Base-by-base conservation (phyloP, 257 asterid species). In the Ophiorrhiza pumila region DNA sequence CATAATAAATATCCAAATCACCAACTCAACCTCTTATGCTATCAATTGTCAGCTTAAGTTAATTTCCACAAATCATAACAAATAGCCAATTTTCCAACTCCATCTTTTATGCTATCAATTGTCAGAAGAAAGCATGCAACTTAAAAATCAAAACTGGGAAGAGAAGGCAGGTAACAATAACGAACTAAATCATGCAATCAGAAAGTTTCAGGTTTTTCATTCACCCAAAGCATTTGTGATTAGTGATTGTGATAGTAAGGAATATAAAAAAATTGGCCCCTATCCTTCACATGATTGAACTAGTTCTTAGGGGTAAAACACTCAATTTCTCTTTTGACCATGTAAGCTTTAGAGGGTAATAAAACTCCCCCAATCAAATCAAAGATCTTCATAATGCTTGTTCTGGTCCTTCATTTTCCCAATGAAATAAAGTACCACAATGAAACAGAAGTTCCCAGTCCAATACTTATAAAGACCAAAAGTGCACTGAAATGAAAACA, bases 111-210 rank as follows among this genome's bases (percentile, higher is more conserved):
- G 17, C n/a, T 5, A 20, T 27, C 29, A 50, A 50, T 10, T 50
- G 4, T 73, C 17, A 39, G 17, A 39, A 39, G 37, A 41, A 56
- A 45, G 65, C 57, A 55, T 31, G 43, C 78, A 65, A 55, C 60
- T 32, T 15, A 41, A 10, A 11, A 15, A 32, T 25, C 66, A 35
- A 29, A 69, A 23, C 11, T 35, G 4, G 18, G 37, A 18, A 41
- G 7, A 18, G 11, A 8, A 4, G 17, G 29, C 34, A 8, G 17
- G 23, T 45, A 25, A 10, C 39, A 43, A 73, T 12, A 22, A 12
- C 68, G 31, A 74, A 31, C 12, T 18, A 45, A 13, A 45, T 1
- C 39, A 67, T 11, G 46, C 39, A n/a, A 69, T 69, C 43, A 4
- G 47, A 67, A 47, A 68, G 27, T 47, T 47, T 42, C 61, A 8